phyloP scores from a whole-genome alignment of 2,329 filamentous ascomycete genomes.

The Tolypocladium album region DNA sequence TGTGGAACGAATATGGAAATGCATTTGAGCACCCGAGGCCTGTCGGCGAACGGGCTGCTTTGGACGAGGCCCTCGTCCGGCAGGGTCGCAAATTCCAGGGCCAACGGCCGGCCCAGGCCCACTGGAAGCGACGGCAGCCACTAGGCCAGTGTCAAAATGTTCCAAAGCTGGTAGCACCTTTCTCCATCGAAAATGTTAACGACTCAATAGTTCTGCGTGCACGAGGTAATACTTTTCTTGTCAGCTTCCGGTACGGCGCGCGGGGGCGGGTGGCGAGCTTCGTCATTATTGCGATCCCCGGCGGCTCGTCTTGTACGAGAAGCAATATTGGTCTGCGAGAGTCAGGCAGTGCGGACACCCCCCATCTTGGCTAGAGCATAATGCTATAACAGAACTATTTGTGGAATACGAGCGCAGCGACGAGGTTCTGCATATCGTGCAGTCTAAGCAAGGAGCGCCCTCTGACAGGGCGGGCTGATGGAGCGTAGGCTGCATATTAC shows the following conservation, averaged over 20 bases:
- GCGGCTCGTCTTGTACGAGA: neutral
- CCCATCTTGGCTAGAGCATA: neutral
- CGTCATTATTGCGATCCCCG: neutral
- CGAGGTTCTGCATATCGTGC: too few species aligned
- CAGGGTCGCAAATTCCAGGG: too few species aligned
- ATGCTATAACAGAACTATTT: neutral
- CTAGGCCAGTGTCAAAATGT: neutral
- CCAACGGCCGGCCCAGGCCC: neutral
- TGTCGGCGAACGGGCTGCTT: neutral
- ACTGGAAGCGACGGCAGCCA: neutral
- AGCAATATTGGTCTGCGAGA: neutral
- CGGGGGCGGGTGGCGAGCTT: neutral
- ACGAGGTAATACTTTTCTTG: neutral
- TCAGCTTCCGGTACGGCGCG: neutral
- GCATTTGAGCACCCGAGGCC: neutral
- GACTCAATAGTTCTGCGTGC: neutral
- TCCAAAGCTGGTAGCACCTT: neutral
- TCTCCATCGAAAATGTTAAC: neutral
- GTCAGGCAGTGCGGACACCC: neutral
- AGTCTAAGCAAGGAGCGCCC: too few species aligned
- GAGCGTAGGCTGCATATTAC: neutral
- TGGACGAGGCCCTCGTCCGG: too few species aligned
- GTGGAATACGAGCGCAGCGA: conserved; percentile 2
- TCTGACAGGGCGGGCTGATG: too few species aligned
- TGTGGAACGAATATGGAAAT: neutral